Evolutionary conservation across 2,329 filamentous ascomycete genomes (phyloP).

Genomic region (Cladophialophora exuberans): DNA sequence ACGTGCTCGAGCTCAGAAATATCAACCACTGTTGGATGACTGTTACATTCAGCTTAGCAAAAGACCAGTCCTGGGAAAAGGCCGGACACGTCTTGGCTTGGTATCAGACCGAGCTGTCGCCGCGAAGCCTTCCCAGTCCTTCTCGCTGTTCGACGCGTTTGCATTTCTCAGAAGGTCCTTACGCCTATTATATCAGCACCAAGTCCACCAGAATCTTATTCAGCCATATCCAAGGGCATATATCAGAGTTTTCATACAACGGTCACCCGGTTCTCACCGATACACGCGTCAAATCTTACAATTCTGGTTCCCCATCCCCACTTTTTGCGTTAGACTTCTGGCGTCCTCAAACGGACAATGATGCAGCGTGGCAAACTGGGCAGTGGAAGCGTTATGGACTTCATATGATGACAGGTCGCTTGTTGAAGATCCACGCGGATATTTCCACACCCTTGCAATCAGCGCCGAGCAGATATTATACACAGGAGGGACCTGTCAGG

Average conservation of each 20-base stretch:
- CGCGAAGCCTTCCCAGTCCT: too few relatives aligned
- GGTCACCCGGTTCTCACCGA: slow-evolving; percentile 5
- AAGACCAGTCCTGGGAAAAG: slow-evolving; percentile 24
- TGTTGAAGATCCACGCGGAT: slow-evolving; percentile 18
- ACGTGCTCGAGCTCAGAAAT: slow-evolving; percentile 3
- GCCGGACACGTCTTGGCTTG: slow-evolving; percentile 29
- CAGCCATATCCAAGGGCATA: slow-evolving; percentile 17
- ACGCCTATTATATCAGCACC: slow-evolving; percentile 14
- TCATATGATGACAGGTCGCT: slow-evolving; percentile 29
- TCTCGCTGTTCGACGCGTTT: slow-evolving; percentile 50
- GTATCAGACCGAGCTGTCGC: slow-evolving; percentile 18
- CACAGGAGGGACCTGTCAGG: too few relatives aligned
- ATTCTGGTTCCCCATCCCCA: slow-evolving; percentile 1
- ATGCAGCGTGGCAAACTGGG: slow-evolving; percentile 33
- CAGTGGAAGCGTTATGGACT: slow-evolving; percentile 36
- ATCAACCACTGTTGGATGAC: slow-evolving; percentile 23
- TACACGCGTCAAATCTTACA: neutral
- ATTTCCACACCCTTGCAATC: neutral
- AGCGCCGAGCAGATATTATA: neutral
- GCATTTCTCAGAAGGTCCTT: slow-evolving; percentile 33
- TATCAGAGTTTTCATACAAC: slow-evolving; percentile 14
- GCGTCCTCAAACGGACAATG: slow-evolving; percentile 41
- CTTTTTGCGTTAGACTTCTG: slow-evolving; percentile 35
- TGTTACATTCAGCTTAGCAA: slow-evolving; percentile 20
- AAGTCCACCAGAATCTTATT: slow-evolving; percentile 12